phyloP scores from a whole-genome alignment of 2,329 filamentous ascomycete species.

The Aspergillus pseudotamarii region DNA sequence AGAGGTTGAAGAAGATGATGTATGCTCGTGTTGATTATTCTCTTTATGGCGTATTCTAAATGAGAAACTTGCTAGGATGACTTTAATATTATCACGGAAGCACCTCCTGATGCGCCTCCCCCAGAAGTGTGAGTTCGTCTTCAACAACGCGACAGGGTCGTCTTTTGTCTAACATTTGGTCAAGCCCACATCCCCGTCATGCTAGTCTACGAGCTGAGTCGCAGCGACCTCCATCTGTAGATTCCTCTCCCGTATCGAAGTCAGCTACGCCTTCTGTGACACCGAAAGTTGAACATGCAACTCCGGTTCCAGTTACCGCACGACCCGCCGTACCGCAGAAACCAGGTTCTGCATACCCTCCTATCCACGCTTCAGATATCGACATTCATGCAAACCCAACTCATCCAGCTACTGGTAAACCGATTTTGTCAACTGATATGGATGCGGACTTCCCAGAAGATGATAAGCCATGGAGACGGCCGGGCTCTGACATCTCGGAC shows the following conservation, averaged over 20 bases:
- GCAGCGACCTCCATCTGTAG: constrained; percentile 38
- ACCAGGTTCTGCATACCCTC: constrained; percentile 67
- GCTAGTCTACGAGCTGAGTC: constrained; percentile 38
- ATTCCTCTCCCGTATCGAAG: constrained; percentile 33
- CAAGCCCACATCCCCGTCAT: constrained; percentile 45
- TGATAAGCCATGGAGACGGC: constrained; percentile 92
- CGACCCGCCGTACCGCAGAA: constrained; percentile 48
- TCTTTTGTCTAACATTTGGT: constrained; percentile 19
- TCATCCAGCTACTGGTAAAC: constrained; percentile 74
- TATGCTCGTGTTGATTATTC: constrained; percentile 9
- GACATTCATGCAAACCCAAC: constrained; percentile 82
- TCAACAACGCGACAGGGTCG: neutral
- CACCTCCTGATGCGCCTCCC: constrained; percentile 44
- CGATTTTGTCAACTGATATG: constrained; percentile 78
- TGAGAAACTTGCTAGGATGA: constrained; percentile 41
- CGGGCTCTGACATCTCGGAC: constrained; percentile 90
- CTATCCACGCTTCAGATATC: constrained; percentile 73
- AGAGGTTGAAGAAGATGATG: constrained; percentile 43
- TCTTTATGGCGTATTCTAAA: neutral
- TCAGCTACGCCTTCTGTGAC: constrained; percentile 38
- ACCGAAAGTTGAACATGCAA: constrained; percentile 36
- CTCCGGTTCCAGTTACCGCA: constrained; percentile 34
- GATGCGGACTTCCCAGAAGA: constrained; percentile 74
- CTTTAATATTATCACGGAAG: constrained; percentile 54
- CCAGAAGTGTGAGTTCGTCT: constrained; percentile 38